Percentiles rank a stretch among this genome's conserved stretches.
phyloP scores from a whole-genome alignment of 371 early-diverging fungal species.

The Nematocida major region DNA sequence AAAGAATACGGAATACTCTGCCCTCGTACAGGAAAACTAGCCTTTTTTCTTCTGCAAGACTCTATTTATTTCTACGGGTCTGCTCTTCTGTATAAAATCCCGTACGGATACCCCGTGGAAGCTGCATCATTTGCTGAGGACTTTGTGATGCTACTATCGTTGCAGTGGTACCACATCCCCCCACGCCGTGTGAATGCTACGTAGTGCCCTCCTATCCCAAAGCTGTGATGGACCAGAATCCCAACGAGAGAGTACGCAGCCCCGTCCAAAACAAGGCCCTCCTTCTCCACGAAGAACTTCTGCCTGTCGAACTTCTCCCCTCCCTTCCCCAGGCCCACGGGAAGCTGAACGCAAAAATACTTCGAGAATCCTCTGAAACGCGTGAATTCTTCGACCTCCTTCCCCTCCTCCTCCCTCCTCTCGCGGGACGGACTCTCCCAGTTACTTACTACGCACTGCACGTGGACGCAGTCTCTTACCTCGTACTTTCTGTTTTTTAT shows the following conservation, averaged over 20 bases:
- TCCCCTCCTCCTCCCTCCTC: background rate
- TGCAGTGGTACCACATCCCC: conserved; percentile 49
- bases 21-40: background rate
- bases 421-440: conserved; percentile 29
- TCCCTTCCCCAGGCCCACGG: conserved; percentile 29
- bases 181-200: conserved; percentile 43
- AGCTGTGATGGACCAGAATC: conserved; percentile 43
- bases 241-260: conserved; percentile 30
- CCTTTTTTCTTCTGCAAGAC: background rate
- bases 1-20: too few species aligned
- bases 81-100: conserved; percentile 28
- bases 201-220: conserved; percentile 50
- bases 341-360: conserved; percentile 50
- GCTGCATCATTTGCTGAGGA: conserved; percentile 28
- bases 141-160: conserved; percentile 45
- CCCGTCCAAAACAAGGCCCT: conserved; percentile 30
- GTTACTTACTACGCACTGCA: conserved; percentile 45
- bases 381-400: conserved; percentile 13
- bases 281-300: conserved; percentile 37
- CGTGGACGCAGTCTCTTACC: conserved; percentile 13
- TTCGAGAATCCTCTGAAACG: conserved; percentile 32
- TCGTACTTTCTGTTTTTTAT: conserved; percentile 39
- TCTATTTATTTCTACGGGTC: background rate
- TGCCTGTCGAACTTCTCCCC: conserved; percentile 34
- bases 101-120: conserved; percentile 47